Evolutionary conservation across 2,329 filamentous ascomycete species (phyloP), one percentile per base, ranked within the genome.

Genomic region (Tolypocladium paradoxum): DNA sequence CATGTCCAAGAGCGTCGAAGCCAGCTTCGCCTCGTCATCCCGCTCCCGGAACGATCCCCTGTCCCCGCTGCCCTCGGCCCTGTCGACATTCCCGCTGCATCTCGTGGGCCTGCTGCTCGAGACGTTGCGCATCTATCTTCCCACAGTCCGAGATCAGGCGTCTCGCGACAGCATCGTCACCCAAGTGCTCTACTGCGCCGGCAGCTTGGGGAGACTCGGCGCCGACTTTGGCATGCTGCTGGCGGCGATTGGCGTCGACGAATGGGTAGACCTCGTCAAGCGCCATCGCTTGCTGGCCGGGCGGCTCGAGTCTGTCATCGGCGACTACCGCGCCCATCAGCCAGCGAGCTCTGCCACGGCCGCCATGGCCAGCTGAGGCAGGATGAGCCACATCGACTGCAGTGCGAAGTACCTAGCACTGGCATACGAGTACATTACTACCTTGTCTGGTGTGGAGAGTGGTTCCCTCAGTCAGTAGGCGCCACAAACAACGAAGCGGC

Each of bases 151-250:
- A 58, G 91, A 96, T 62, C 84, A 85, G 57, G 81, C 85, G 27
- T 85, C 88, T 0, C 76, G 90, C 34, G 92, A 97, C 65, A 95
- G 90, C 64, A 77, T 97, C 52, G 72, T 96, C 37, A 97, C 91
- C 0, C 92, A 97, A 66, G 88, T 96, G 0, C 73, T 97, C 9
- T 97, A 96, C 69, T 95, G 90, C 62, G 91, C 92, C 0, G 88
- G 90, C 47, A 96, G 91, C 70, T 73, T 99, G 49, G 92, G 92
- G 0, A 80, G 93, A 48, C 73, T 97, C 0, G 93, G 93, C 2
- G 91, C 89, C 1, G 93, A 99, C 67, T 99, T 99, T 69, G 87
- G 91, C 53, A 81, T 96, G 73, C 81, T 96, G 58, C 77, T 97
- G 54, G 89, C 90, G 9, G 62, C 60, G 12, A 59, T 66, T 35